phyloP scores from a whole-genome alignment of 139 green algal species.

The Dunaliella sp. region DNA sequence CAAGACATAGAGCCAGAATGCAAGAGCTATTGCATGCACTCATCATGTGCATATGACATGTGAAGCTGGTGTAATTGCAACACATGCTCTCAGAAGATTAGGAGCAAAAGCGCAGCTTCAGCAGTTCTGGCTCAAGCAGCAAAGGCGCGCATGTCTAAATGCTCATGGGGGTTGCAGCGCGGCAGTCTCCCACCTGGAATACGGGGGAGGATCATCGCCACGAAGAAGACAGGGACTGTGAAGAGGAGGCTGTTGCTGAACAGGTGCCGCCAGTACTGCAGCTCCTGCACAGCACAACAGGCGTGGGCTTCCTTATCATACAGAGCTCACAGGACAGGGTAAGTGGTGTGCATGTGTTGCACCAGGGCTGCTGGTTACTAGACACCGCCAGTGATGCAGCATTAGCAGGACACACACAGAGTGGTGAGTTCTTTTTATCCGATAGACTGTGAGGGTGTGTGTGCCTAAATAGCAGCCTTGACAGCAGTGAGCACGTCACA shows the following conservation, averaged over 20 bases:
- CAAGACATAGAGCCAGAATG: too few relatives aligned
- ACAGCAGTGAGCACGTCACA: too few relatives aligned
- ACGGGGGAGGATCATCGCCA: conserved; percentile 78
- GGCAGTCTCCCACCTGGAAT: conserved; percentile 61
- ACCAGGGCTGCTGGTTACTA: background rate
- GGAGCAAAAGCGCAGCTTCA: too few relatives aligned
- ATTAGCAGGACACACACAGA: background rate
- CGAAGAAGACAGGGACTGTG: conserved; percentile 86
- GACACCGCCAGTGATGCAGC: background rate
- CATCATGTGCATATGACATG: too few relatives aligned
- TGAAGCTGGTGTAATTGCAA: too few relatives aligned
- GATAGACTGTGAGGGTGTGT: background rate
- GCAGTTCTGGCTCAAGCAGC: too few relatives aligned
- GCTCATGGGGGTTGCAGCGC: too few relatives aligned
- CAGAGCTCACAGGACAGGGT: background rate
- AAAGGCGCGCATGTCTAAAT: too few relatives aligned
- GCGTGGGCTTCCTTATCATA: background rate
- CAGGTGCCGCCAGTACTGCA: conserved; percentile 49
- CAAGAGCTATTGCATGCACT: too few relatives aligned
- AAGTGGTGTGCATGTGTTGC: background rate
- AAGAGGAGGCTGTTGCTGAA: conserved; percentile 53
- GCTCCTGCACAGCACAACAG: conserved; percentile 39
- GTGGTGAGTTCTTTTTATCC: background rate
- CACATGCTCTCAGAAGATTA: too few relatives aligned
- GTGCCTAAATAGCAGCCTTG: too few relatives aligned